These are phyloP conservation scores for Coniosporium tulheliwenetii DNA, from an alignment of 2,329 filamentous ascomycete genomes.

Conservation along the genomic window DNA sequence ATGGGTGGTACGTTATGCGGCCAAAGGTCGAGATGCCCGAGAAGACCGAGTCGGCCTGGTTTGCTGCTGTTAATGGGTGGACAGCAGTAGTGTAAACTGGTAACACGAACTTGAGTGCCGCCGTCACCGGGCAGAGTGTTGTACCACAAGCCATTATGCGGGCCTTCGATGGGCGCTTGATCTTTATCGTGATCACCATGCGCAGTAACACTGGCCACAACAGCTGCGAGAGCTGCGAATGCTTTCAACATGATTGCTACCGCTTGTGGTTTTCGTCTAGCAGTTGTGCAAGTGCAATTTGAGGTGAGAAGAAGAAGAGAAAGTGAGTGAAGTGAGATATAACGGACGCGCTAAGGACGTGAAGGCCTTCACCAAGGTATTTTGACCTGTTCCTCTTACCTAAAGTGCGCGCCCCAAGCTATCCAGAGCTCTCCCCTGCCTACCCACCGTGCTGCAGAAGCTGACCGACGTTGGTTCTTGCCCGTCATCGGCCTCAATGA, in stretches of 20 bases:
- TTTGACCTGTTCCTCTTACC: too few relatives aligned
- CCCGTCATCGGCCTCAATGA: too few relatives aligned
- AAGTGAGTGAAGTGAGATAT: background rate
- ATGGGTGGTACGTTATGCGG: constrained; percentile 61
- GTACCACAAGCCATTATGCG: constrained; percentile 66
- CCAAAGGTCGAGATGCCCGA: constrained; percentile 80
- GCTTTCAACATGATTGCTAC: constrained; percentile 5
- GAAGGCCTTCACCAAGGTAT: too few relatives aligned
- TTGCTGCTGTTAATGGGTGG: background rate
- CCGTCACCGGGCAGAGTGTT: constrained; percentile 70
- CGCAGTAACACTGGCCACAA: constrained; percentile 28
- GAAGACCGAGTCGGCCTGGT: constrained; percentile 71
- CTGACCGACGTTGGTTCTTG: too few relatives aligned
- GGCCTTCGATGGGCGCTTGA: constrained; percentile 49
- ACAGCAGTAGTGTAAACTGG: too few relatives aligned
- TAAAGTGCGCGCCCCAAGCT: too few relatives aligned
- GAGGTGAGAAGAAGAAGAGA: background rate
- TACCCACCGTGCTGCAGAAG: too few relatives aligned
- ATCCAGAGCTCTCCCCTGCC: too few relatives aligned
- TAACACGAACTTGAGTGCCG: constrained; percentile 51
- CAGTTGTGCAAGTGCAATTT: background rate
- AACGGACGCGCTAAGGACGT: too few relatives aligned
- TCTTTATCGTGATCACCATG: constrained; percentile 40
- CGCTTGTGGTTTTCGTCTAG: background rate
- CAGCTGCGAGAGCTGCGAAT: constrained; percentile 22